phyloP scores from a whole-genome alignment of 345 rosid genomes.

The Eucalyptus victrix region DNA sequence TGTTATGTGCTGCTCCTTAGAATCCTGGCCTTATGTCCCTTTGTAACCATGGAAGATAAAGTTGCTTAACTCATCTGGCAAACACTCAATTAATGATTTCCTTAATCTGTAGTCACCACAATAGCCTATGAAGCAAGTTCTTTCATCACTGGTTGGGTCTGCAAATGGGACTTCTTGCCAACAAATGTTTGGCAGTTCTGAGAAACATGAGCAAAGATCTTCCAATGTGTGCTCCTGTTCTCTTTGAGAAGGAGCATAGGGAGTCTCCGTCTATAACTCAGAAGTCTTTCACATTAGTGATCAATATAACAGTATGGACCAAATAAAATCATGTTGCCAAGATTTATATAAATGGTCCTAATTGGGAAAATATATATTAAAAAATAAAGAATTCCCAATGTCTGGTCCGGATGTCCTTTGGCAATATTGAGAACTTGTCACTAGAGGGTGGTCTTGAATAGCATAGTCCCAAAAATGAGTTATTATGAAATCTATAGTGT shows the following conservation, averaged over 20 bases:
- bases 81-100: background rate
- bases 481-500: background rate
- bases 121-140: background rate
- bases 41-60: background rate
- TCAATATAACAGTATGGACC: background rate
- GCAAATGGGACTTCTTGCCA: background rate
- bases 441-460: background rate
- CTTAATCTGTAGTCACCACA: background rate
- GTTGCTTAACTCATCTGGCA: background rate
- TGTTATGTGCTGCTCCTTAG: background rate
- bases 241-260: background rate
- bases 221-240: background rate
- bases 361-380: background rate
- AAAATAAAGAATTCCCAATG: background rate
- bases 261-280: background rate
- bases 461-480: background rate
- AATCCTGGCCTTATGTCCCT: background rate
- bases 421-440: background rate
- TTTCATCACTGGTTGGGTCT: background rate
- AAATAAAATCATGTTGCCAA: background rate
- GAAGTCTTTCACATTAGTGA: background rate
- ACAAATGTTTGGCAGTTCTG: background rate
- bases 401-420: background rate
- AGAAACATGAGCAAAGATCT: background rate
- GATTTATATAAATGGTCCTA: background rate